phyloP scores from a whole-genome alignment of 2,329 filamentous ascomycete species.

The Fusarium longipes region DNA sequence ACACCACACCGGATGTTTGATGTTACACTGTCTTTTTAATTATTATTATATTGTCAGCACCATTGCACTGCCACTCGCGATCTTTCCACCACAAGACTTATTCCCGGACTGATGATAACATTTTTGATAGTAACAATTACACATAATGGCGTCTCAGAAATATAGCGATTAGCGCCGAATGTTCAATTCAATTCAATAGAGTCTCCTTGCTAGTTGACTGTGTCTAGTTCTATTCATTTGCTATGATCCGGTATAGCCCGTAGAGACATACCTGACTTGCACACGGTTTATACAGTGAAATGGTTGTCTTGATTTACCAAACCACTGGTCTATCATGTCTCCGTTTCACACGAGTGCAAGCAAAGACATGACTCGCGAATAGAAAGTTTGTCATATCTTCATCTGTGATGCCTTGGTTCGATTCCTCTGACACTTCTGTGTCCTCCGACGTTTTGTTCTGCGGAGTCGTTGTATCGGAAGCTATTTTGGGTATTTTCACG shows the following conservation, averaged over 20 bases:
- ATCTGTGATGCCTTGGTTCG: neutral
- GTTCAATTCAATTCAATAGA: no score
- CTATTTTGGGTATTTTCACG: neutral
- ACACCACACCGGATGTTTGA: slow-evolving; percentile 30
- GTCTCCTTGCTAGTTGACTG: no score
- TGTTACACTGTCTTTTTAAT: accelerated
- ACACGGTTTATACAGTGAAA: neutral
- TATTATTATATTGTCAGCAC: neutral
- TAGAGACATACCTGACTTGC: neutral
- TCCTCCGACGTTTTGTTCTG: neutral
- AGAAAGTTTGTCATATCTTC: neutral
- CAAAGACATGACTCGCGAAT: neutral
- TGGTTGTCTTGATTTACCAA: neutral
- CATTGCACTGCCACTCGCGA: no score
- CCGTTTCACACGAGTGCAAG: neutral
- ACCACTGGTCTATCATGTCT: neutral
- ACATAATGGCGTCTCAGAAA: no score
- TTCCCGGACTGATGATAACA: no score
- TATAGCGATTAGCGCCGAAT: no score
- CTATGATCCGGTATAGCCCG: neutral
- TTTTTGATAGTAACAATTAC: no score
- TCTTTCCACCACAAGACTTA: neutral
- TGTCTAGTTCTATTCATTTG: no score
- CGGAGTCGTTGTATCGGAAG: neutral
- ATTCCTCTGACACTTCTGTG: neutral